Conservation (phyloP, 2,329 filamentous ascomycete species). For the Septoria petroselini region DNA sequence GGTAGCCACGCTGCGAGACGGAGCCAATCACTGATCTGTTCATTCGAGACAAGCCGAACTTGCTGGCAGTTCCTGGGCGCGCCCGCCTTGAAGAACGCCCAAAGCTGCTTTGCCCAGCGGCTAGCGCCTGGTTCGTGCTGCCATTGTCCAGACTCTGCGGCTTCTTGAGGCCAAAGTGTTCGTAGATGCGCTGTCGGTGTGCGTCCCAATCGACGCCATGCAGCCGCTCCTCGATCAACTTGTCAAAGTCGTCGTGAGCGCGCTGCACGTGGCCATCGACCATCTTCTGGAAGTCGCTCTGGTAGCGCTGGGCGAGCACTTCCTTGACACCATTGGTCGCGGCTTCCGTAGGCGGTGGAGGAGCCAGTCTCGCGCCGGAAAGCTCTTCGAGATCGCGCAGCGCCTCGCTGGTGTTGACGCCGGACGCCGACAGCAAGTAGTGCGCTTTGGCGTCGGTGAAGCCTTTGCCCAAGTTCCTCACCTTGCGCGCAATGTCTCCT, state of each 20-base stretch:
- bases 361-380: conserved; percentile 23
- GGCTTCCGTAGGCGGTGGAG: conserved; percentile 11
- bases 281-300: conserved; percentile 63
- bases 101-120: conserved; percentile 47
- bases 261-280: conserved; percentile 58
- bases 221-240: conserved; percentile 89
- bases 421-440: conserved; percentile 88
- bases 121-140: conserved; percentile 29
- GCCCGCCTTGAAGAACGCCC: conserved; percentile 49
- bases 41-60: conserved; percentile 67
- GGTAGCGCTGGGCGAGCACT: conserved; percentile 32
- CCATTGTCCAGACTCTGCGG: conserved; percentile 38
- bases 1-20: conserved; percentile 55
- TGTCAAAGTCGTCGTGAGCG: conserved; percentile 86
- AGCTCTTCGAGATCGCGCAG: conserved; percentile 67
- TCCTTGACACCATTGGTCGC: conserved; percentile 32
- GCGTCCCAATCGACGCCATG: conserved; percentile 88
- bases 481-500: conserved; percentile 76
- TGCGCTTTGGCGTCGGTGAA: conserved; percentile 57
- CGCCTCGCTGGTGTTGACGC: conserved; percentile 81
- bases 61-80: conserved; percentile 44
- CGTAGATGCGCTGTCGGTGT: conserved; percentile 87
- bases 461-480: conserved; percentile 73
- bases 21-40: conserved; percentile 85
- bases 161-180: conserved; percentile 81